A percentile compares a stretch with the other conserved stretches of the same genome.
Evolutionary conservation across 306 rosid species (phyloP).

Genomic region (barrel medic (Medicago truncatula)): MtrunA17r5.0-ANR NC_053045.1:31654001-31654500

Average conservation of each 20-base stretch:
- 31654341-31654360: background rate
- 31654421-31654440: background rate
- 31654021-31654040: too few species aligned
- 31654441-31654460: background rate
- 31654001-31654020: conserved; percentile 15
- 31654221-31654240: too few species aligned
- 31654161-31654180: too few species aligned
- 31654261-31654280: background rate
- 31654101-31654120: too few species aligned
- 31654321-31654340: background rate
- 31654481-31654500: background rate
- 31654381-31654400: background rate
- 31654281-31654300: conserved; percentile 3
- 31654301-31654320: conserved; percentile 13
- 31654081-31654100: too few species aligned
- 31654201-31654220: too few species aligned
- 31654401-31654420: background rate
- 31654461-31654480: background rate
- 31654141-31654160: too few species aligned
- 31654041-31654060: too few species aligned
- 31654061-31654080: too few species aligned
- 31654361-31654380: background rate
- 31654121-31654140: too few species aligned
- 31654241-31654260: too few species aligned
- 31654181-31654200: too few species aligned